These are phyloP conservation scores for Teratosphaeriaceae sp. DNA, from an alignment of 2,329 filamentous ascomycete species.

Conservation along the genomic window DNA sequence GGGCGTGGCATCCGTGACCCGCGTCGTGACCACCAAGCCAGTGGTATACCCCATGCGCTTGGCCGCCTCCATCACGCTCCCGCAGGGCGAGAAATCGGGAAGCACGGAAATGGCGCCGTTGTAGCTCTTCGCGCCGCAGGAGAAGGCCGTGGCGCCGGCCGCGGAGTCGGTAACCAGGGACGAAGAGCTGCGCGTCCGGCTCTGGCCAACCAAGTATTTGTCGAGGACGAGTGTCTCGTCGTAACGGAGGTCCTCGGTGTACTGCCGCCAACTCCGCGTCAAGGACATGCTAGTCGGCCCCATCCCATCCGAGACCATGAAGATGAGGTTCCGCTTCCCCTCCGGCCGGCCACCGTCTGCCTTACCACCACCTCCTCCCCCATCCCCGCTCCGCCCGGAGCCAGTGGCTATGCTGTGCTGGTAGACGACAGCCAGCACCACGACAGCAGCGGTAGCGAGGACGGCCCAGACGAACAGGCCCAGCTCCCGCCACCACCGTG, in stretches of 20 bases:
- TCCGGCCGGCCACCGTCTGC: no score
- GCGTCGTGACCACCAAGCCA: constrained; percentile 88
- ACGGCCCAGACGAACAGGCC: constrained; percentile 77
- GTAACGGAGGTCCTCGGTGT: constrained; percentile 63
- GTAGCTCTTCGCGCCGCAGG: constrained; percentile 88
- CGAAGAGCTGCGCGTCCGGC: constrained; percentile 74
- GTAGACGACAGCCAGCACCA: constrained; percentile 74
- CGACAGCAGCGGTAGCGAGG: constrained; percentile 68
- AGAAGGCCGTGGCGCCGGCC: constrained; percentile 95
- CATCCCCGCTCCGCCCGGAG: not conserved
- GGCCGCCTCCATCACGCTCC: constrained; percentile 87
- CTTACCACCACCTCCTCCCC: constrained; percentile 26
- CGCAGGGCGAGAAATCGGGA: constrained; percentile 79
- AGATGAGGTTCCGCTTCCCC: constrained; percentile 86
- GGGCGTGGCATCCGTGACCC: constrained; percentile 91
- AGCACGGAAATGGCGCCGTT: constrained; percentile 92
- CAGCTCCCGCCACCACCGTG: constrained; percentile 63
- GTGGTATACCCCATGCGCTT: constrained; percentile 88
- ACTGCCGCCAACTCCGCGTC: constrained; percentile 80
- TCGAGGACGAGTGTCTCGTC: constrained; percentile 75
- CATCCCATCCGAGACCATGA: constrained; percentile 99
- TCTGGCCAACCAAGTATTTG: constrained; percentile 82
- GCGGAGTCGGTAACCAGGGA: constrained; percentile 91
- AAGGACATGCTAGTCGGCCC: constrained; percentile 84
- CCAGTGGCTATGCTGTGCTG: constrained; percentile 46